phyloP scores from a whole-genome alignment of 805 yeast genomes.

The Ogataea corticis region DNA sequence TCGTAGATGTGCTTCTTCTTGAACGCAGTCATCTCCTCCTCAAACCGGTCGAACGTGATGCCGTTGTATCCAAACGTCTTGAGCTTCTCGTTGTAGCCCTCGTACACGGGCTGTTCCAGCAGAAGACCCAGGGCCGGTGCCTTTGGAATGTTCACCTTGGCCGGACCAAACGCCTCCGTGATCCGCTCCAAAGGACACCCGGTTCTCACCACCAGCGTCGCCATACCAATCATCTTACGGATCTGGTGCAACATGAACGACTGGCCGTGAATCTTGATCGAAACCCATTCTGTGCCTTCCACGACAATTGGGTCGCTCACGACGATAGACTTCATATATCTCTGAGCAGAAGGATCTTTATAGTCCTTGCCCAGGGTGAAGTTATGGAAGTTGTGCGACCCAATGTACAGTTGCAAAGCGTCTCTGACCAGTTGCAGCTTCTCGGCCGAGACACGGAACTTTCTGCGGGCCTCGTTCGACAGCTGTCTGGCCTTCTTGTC shows the following conservation, averaged over 20 bases:
- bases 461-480: slow-evolving; percentile 68
- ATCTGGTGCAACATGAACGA: slow-evolving; percentile 98
- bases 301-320: slow-evolving; percentile 90
- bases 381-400: slow-evolving; percentile 80
- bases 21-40: slow-evolving; percentile 75
- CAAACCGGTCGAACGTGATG: slow-evolving; percentile 66
- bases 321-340: slow-evolving; percentile 76
- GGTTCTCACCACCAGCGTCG: slow-evolving; percentile 78
- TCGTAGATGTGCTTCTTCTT: slow-evolving; percentile 88
- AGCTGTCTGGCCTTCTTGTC: slow-evolving; percentile 53
- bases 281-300: slow-evolving; percentile 93
- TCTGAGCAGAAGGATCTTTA: slow-evolving; percentile 80
- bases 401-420: slow-evolving; percentile 73
- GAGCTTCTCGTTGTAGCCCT: slow-evolving; percentile 72
- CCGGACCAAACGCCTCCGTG: slow-evolving; percentile 69
- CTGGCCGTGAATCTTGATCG: slow-evolving; percentile 96
- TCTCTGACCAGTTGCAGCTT: slow-evolving; percentile 64
- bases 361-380: slow-evolving; percentile 53
- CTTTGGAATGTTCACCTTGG: slow-evolving; percentile 87
- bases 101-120: slow-evolving; percentile 90
- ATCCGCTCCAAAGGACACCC: slow-evolving; percentile 82
- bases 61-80: slow-evolving; percentile 75
- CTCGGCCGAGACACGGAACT: slow-evolving; percentile 62
- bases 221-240: slow-evolving; percentile 97
- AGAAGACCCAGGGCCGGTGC: slow-evolving; percentile 95